phyloP scores from a whole-genome alignment of 1,284 basidiomycete species.

The Leucoagaricus sp. region DNA sequence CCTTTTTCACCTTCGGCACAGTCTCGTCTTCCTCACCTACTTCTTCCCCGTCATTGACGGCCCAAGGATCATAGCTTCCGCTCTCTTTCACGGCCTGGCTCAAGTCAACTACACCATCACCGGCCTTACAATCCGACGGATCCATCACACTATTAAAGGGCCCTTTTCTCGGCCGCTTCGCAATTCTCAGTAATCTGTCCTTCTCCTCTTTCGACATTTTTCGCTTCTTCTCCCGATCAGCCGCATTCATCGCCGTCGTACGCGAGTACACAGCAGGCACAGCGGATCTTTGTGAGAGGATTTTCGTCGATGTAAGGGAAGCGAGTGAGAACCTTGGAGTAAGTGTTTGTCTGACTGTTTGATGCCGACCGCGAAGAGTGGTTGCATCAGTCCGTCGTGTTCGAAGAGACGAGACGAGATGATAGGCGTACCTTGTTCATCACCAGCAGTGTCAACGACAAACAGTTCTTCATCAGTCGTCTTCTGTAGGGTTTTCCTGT shows the following conservation, averaged over 20 bases:
- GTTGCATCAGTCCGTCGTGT: too few species aligned
- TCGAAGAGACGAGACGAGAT: too few species aligned
- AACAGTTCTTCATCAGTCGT: slow-evolving; percentile 76
- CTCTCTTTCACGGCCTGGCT: slow-evolving; percentile 71
- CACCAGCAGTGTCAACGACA: slow-evolving; percentile 77
- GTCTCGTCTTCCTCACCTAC: background rate
- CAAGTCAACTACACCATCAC: slow-evolving; percentile 61
- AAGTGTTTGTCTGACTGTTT: slow-evolving; percentile 55
- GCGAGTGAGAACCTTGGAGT: slow-evolving; percentile 52
- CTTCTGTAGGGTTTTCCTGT: slow-evolving; percentile 60
- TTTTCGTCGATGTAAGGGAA: slow-evolving; percentile 76
- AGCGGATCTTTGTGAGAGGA: slow-evolving; percentile 82
- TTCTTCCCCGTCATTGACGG: slow-evolving; percentile 34
- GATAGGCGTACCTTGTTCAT: slow-evolving; percentile 62
- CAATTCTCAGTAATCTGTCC: slow-evolving; percentile 72
- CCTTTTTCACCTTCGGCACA: slow-evolving; percentile 18
- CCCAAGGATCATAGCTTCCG: slow-evolving; percentile 79
- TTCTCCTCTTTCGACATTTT: slow-evolving; percentile 63
- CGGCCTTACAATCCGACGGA: slow-evolving; percentile 60
- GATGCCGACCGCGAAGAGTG: background rate
- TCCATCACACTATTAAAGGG: slow-evolving; percentile 73
- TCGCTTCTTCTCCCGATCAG: slow-evolving; percentile 36
- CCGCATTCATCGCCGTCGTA: slow-evolving; percentile 27
- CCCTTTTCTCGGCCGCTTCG: slow-evolving; percentile 66
- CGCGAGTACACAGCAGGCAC: slow-evolving; percentile 79